Evolutionary conservation across 352 stramenopile genomes (phyloP).

Genomic region (Phytophthora cryptogea): DNA sequence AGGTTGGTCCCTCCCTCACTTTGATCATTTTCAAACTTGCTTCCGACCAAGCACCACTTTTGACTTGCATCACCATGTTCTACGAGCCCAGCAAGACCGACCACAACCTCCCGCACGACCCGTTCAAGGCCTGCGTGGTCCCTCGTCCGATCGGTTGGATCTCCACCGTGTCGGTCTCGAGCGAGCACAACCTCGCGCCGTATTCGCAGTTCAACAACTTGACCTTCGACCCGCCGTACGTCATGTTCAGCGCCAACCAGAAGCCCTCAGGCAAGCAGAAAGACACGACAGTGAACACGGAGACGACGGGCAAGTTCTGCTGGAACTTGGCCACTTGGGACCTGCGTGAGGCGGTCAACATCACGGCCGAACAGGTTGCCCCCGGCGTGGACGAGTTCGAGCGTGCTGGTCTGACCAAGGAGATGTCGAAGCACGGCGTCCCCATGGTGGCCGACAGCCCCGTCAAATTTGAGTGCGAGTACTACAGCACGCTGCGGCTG

Average conservation of each 20-base stretch:
- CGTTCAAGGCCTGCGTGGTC: constrained; percentile 37
- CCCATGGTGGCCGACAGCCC: constrained; percentile 42
- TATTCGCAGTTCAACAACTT: constrained; percentile 44
- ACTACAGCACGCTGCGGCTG: constrained; percentile 40
- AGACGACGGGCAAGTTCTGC: constrained; percentile 36
- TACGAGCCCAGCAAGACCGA: constrained; percentile 39
- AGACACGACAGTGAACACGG: constrained; percentile 34
- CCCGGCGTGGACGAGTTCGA: constrained; percentile 37
- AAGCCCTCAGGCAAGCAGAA: constrained; percentile 35
- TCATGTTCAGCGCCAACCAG: constrained; percentile 44
- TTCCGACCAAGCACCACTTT: constrained; percentile 1
- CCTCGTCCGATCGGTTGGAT: constrained; percentile 37
- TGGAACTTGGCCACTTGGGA: constrained; percentile 38
- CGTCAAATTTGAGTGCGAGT: constrained; percentile 40
- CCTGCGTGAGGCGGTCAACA: constrained; percentile 33
- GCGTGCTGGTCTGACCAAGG: constrained; percentile 31
- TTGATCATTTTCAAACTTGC: constrained; percentile 21
- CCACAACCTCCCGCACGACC: constrained; percentile 37
- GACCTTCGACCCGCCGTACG: constrained; percentile 35
- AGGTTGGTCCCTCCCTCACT: background rate
- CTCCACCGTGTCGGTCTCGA: constrained; percentile 30
- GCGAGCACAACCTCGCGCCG: constrained; percentile 29
- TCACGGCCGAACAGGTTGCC: constrained; percentile 32
- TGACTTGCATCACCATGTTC: constrained; percentile 19
- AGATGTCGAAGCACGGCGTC: constrained; percentile 31